Percentiles rank a stretch among this genome's conserved stretches.
Evolutionary conservation across 208 protist genomes (phyloP).

Genomic region (Trypanosoma rangeli): DNA sequence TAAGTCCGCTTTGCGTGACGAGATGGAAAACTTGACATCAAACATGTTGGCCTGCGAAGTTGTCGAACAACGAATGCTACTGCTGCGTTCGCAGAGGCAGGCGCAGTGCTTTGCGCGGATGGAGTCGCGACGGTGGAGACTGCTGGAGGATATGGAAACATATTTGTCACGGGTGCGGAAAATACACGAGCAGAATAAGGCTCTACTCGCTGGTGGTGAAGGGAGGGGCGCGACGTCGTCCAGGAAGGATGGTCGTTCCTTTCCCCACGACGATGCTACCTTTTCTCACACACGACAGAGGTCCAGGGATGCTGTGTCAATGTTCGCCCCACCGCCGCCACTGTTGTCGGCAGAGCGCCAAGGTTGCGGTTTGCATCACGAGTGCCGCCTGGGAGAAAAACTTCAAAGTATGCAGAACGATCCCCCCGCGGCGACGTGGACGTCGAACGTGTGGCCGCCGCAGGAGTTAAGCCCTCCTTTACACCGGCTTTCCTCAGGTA

Average conservation of each 20-base stretch:
- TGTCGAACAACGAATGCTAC: slow-evolving; percentile 2
- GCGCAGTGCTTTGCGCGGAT: slow-evolving; percentile 20
- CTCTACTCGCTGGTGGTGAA: background rate
- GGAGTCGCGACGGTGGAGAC: slow-evolving; percentile 1
- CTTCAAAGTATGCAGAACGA: background rate
- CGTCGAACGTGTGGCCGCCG: background rate
- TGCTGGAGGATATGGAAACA: slow-evolving; percentile 11
- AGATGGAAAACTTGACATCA: slow-evolving; percentile 22
- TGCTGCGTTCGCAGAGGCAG: slow-evolving; percentile 5
- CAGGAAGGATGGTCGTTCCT: background rate
- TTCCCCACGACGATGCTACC: background rate
- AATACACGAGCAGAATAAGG: background rate
- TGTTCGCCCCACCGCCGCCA: background rate
- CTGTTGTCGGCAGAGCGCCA: slow-evolving; percentile 3
- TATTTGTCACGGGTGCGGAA: background rate
- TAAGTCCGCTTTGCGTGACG: background rate
- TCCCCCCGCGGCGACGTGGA: background rate
- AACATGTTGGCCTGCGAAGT: slow-evolving; percentile 15
- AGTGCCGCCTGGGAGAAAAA: background rate
- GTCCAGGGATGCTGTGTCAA: background rate
- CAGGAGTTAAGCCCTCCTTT: background rate
- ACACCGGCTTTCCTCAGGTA: background rate
- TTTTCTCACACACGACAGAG: background rate
- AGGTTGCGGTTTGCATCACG: background rate
- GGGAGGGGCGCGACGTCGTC: background rate